These are phyloP conservation scores for Psilocybe cyanescens DNA, from an alignment of 768 basidiomycete species.

Conservation along the genomic window DNA sequence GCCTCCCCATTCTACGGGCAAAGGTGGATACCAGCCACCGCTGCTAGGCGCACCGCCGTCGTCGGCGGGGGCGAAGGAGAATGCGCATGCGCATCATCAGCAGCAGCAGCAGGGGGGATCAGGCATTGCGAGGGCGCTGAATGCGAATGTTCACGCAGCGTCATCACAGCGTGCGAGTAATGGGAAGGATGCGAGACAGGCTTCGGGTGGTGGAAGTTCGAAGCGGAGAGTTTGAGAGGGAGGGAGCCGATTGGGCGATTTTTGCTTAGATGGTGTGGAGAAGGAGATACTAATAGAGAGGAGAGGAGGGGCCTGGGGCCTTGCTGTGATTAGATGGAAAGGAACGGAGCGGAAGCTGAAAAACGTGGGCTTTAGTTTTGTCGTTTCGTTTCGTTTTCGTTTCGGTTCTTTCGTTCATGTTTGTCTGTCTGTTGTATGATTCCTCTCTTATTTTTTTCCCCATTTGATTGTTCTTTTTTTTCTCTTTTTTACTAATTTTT, in stretches of 20 bases:
- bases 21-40: constrained; percentile 18
- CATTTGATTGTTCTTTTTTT: background rate
- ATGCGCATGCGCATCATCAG: background rate
- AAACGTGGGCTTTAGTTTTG: no score
- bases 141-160: constrained; percentile 5
- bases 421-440: background rate
- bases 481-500: background rate
- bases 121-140: constrained; percentile 21
- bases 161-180: background rate
- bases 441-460: background rate
- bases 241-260: no score
- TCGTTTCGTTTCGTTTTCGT: background rate
- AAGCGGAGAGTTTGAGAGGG: background rate
- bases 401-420: background rate
- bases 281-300: no score
- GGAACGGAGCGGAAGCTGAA: no score
- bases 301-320: no score
- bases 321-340: no score
- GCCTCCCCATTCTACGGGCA: background rate
- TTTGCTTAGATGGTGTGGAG: background rate
- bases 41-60: constrained; percentile 24
- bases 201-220: background rate
- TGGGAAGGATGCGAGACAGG: background rate
- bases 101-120: constrained; percentile 6
- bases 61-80: constrained; percentile 2